These are phyloP conservation scores for Boletus sp. DNA, from an alignment of 768 basidiomycete genomes.

Conservation along the genomic window DNA sequence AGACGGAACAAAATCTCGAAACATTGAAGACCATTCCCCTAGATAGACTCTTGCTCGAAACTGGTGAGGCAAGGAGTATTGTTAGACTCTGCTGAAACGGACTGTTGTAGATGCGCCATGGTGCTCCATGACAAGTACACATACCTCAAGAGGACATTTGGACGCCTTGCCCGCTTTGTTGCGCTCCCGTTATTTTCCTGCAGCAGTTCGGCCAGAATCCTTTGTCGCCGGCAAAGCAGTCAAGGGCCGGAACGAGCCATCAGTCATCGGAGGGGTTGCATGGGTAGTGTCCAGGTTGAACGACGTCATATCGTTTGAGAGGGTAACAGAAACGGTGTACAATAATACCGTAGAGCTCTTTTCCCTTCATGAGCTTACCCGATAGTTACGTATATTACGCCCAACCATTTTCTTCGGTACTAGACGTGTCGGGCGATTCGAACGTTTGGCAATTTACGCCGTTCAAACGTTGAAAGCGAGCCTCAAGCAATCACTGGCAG, in stretches of 20 bases:
- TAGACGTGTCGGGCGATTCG: background rate
- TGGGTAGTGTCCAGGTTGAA: slow-evolving; percentile 61
- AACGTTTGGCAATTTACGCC: background rate
- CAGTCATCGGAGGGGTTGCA: slow-evolving; percentile 63
- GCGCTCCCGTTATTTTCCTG: slow-evolving; percentile 50
- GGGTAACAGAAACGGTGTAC: slow-evolving; percentile 57
- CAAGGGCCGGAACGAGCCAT: slow-evolving; percentile 79
- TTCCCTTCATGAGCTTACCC: slow-evolving; percentile 39
- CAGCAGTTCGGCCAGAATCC: slow-evolving; percentile 51
- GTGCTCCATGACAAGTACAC: slow-evolving; percentile 68
- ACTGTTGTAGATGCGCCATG: slow-evolving; percentile 58
- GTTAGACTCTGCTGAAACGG: background rate
- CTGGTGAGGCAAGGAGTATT: slow-evolving; percentile 44
- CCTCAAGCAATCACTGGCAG: background rate
- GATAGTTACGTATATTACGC: slow-evolving; percentile 14
- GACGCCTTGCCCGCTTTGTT: slow-evolving; percentile 46
- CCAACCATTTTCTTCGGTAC: background rate
- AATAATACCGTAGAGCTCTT: slow-evolving; percentile 65
- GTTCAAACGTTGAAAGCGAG: background rate
- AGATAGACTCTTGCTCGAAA: slow-evolving; percentile 68
- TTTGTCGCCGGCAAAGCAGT: slow-evolving; percentile 60
- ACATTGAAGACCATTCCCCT: slow-evolving; percentile 55
- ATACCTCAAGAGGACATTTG: slow-evolving; percentile 56
- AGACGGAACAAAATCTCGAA: slow-evolving; percentile 63
- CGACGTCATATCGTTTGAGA: slow-evolving; percentile 48